phyloP scores from a whole-genome alignment of 169 alveolate genomes.

The Cryptosporidium bovis region DNA sequence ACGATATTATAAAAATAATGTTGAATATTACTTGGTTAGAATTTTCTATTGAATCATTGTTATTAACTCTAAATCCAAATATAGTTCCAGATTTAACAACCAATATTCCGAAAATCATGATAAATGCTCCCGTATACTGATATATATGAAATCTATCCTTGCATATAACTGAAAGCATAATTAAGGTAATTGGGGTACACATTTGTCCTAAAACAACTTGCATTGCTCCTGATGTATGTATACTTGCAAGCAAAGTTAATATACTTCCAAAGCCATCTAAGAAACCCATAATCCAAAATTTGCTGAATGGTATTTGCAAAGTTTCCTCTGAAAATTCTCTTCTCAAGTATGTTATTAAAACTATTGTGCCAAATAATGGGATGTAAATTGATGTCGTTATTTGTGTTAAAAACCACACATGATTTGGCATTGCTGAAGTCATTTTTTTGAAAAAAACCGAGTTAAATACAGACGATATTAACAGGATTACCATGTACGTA shows the following conservation, averaged over 20 bases:
- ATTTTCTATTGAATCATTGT: background rate
- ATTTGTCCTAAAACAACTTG: conserved; percentile 78
- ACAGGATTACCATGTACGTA: conserved; percentile 27
- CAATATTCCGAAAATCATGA: conserved; percentile 76
- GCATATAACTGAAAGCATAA: conserved; percentile 39
- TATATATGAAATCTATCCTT: conserved; percentile 72
- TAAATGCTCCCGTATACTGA: conserved; percentile 75
- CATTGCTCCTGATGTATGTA: conserved; percentile 77
- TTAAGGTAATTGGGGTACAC: conserved; percentile 75
- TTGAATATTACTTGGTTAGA: conserved; percentile 34
- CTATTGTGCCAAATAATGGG: conserved; percentile 73
- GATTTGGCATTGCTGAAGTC: conserved; percentile 79
- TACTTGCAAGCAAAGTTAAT: conserved; percentile 75
- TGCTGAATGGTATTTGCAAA: conserved; percentile 42
- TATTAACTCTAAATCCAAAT: conserved; percentile 27
- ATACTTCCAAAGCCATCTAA: conserved; percentile 76
- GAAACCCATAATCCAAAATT: conserved; percentile 77
- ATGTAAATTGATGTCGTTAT: conserved; percentile 65
- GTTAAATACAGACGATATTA: conserved; percentile 57
- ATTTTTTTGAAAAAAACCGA: conserved; percentile 63
- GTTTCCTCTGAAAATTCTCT: conserved; percentile 70
- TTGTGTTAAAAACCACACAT: conserved; percentile 76
- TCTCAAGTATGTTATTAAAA: conserved; percentile 21
- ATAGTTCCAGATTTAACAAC: conserved; percentile 67
- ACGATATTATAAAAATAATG: conserved; percentile 39